Evolutionary conservation across 148 eudicot species (phyloP), one percentile per base, ranked within the genome.

Genomic region (Rhododendron williamsianum): DNA sequence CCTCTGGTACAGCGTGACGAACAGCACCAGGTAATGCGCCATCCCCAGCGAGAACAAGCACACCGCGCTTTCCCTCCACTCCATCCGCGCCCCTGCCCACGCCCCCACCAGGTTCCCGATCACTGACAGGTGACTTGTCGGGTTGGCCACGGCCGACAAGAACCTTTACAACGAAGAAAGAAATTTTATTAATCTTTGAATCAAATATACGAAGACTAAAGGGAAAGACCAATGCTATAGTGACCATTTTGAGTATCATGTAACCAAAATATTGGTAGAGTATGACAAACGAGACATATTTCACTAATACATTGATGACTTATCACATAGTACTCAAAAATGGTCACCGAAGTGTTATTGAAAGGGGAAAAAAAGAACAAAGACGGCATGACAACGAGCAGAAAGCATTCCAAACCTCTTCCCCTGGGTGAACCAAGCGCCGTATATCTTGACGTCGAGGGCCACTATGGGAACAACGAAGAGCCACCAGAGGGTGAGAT

Each of bases 1-100:
- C 58, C 92, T 49, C 81, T 92, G 94, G 51, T 92, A 92, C 0
- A 92, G 88, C 4, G 92, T 90, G 9, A 91, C 90, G 58, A 89
- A 89, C 0, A 92, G 73, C 23, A 90, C 94, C 33, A 92, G 88
- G 65, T 95, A 95, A 85, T 95, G 98, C 38, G 86, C 89, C 93
- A 95, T 91, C 23, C 96, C 95, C 30, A 94, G 35, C 3, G 98
- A 89, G 69, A 95, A 95, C 87, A 95, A 51, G 33, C 87, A 89
- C 81, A 95, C 30, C 1, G 91, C 94, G 6, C 86, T 51, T 87
- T 95, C 98, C 13, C 18, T 18, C 92, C 93, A 92, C 52, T 93
- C 96, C 92, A 93, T 92, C 56, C 82, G 80, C 4, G 92, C 87
- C 3, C 93, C 92, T 0, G 91, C 92, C 84, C 91, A 82, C 0